These are phyloP conservation scores for Nakataea oryzae DNA, from an alignment of 2,329 filamentous ascomycete genomes.

Conservation along the genomic window DNA sequence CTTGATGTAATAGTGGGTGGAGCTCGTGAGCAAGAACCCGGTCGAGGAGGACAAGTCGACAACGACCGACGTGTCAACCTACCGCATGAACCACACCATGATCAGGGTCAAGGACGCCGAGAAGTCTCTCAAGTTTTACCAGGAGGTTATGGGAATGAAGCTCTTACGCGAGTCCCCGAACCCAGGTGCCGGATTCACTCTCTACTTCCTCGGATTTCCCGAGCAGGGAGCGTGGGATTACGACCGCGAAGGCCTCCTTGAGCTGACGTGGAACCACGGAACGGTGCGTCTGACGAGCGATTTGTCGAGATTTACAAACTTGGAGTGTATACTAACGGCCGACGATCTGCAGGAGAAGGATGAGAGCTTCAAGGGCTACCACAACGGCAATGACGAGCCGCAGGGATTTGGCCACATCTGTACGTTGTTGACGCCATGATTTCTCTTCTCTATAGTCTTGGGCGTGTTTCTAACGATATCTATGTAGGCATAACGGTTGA, in stretches of 20 bases:
- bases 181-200: slow-evolving; percentile 63
- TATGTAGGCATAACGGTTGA: slow-evolving; percentile 56
- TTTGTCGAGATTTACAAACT: slow-evolving; percentile 5
- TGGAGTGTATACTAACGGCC: not conserved
- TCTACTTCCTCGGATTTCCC: slow-evolving; percentile 86
- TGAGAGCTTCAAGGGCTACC: slow-evolving; percentile 63
- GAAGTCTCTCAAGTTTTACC: slow-evolving; percentile 67
- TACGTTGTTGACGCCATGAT: slow-evolving; percentile 16
- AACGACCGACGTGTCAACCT: slow-evolving; percentile 63
- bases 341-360: slow-evolving; percentile 42
- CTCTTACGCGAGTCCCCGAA: slow-evolving; percentile 65
- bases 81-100: slow-evolving; percentile 89
- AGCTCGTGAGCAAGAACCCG: slow-evolving; percentile 64
- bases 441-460: not conserved
- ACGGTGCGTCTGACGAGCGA: slow-evolving; percentile 43
- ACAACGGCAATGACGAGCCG: slow-evolving; percentile 83
- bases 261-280: slow-evolving; percentile 77
- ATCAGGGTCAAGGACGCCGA: slow-evolving; percentile 78
- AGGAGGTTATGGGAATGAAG: slow-evolving; percentile 83
- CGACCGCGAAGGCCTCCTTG: slow-evolving; percentile 70
- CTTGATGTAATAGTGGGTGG: slow-evolving; percentile 47
- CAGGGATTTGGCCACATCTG: slow-evolving; percentile 94
- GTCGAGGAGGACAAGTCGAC: slow-evolving; percentile 60
- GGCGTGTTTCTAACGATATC: slow-evolving; percentile 28
- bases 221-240: slow-evolving; percentile 40